These are phyloP conservation scores for Termitomyces sp. DNA, from an alignment of 768 basidiomycete genomes.

Conservation along the genomic window DNA sequence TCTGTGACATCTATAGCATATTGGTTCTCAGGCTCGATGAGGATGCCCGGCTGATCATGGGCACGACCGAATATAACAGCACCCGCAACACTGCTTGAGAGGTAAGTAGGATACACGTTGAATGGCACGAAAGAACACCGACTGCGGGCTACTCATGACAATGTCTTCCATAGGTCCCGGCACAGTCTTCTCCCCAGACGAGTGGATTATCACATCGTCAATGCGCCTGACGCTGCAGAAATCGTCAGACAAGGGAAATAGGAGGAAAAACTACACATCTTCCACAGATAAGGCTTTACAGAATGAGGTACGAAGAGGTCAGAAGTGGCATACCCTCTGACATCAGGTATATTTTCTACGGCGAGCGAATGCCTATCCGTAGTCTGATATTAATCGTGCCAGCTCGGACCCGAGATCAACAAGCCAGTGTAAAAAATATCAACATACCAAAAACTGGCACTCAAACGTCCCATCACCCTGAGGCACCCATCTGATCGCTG, in stretches of 20 bases:
- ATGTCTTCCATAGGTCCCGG: too few relatives aligned
- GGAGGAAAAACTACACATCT: constrained; percentile 19
- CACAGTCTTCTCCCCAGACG: too few relatives aligned
- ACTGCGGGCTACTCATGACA: too few relatives aligned
- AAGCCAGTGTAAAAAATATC: not conserved
- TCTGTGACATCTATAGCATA: constrained; percentile 18
- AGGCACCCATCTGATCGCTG: constrained; percentile 24
- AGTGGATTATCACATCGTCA: too few relatives aligned
- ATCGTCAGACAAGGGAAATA: not conserved
- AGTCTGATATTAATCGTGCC: constrained; percentile 13
- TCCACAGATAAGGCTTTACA: constrained; percentile 28
- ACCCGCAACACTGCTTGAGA: constrained; percentile 10
- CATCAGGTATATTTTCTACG: constrained; percentile 28
- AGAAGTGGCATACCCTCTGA: constrained; percentile 32
- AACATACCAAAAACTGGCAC: constrained; percentile 30
- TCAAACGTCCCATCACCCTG: constrained; percentile 33
- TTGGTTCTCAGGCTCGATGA: constrained; percentile 17
- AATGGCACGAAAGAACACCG: constrained; percentile 11
- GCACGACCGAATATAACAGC: constrained; percentile 34
- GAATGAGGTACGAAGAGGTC: constrained; percentile 34
- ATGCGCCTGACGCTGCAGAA: constrained; percentile 21
- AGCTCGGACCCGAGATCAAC: not conserved
- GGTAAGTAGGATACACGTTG: not conserved
- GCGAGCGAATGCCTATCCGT: constrained; percentile 21
- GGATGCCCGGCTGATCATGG: constrained; percentile 21